Conservation (phyloP, 169 alveolate genomes). For the Eimeria tenella region DNA sequence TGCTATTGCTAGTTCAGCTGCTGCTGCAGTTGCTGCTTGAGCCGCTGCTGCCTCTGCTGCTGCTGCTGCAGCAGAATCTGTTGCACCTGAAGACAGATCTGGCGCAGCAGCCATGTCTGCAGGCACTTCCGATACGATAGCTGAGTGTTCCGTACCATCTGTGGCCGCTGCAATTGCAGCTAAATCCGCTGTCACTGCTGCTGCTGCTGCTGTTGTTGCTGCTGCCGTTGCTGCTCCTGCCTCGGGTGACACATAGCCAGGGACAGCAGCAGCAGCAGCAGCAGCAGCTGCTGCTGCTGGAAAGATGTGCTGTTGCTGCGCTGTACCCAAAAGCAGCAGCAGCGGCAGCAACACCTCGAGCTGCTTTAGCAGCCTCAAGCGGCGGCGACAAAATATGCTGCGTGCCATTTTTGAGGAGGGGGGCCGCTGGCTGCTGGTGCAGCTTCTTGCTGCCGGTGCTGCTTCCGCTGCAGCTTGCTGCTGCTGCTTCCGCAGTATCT, state of each 20-base stretch:
- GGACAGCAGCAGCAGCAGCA: constrained; percentile 27
- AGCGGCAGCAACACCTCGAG: constrained; percentile 43
- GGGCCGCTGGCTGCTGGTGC: background rate
- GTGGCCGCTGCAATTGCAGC: constrained; percentile 3
- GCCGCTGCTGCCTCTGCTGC: constrained; percentile 13
- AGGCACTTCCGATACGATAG: background rate
- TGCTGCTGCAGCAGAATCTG: constrained; percentile 6
- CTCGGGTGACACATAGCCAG: background rate
- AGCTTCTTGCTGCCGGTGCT: background rate
- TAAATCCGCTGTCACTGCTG: background rate
- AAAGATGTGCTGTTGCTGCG: background rate
- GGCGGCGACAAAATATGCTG: background rate
- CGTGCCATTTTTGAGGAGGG: too few relatives aligned
- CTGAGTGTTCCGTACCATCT: background rate
- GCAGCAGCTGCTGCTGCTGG: background rate
- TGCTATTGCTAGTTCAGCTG: background rate
- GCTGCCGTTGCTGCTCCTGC: background rate
- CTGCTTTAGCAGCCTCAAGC: background rate
- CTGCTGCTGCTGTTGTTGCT: constrained; percentile 2
- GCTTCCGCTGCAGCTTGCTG: constrained; percentile 24
- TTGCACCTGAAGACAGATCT: background rate
- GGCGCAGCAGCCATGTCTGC: background rate
- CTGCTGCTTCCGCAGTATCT: background rate
- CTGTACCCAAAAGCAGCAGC: background rate
- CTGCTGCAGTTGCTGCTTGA: background rate